Conservation (phyloP, 768 basidiomycete species). For the Amanita rimosa region DNA sequence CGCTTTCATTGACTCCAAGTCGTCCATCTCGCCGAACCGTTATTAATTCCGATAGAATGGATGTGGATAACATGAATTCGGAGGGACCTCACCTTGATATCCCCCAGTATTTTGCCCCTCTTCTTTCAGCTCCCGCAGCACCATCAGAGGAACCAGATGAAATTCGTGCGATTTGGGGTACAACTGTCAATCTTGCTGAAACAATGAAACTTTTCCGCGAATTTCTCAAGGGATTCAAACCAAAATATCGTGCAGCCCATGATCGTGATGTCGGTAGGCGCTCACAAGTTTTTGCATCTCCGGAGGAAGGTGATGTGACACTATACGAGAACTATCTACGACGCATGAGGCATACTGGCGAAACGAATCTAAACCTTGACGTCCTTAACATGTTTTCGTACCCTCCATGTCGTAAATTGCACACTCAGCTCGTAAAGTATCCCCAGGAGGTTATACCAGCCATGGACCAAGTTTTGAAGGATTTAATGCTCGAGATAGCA, state of each 20-base stretch:
- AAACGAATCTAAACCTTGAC: slow-evolving; percentile 89
- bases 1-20: slow-evolving; percentile 45
- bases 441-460: slow-evolving; percentile 96
- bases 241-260: slow-evolving; percentile 70
- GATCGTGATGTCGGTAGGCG: slow-evolving; percentile 53
- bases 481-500: slow-evolving; percentile 80
- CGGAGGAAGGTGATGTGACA: slow-evolving; percentile 55
- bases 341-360: slow-evolving; percentile 84
- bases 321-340: slow-evolving; percentile 77
- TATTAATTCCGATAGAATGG: slow-evolving; percentile 13
- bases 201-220: slow-evolving; percentile 86
- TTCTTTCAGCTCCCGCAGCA: slow-evolving; percentile 47
- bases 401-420: slow-evolving; percentile 73
- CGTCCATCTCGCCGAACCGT: slow-evolving; percentile 28
- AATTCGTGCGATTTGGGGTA: slow-evolving; percentile 94
- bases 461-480: slow-evolving; percentile 94
- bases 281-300: slow-evolving; percentile 39
- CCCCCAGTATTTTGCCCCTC: slow-evolving; percentile 40
- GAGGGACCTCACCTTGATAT: slow-evolving; percentile 48
- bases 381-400: slow-evolving; percentile 78
- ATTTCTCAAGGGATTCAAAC: slow-evolving; percentile 88
- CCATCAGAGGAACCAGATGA: slow-evolving; percentile 72
- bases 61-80: slow-evolving; percentile 31
- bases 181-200: slow-evolving; percentile 84
- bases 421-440: slow-evolving; percentile 79